A percentile compares a stretch with the other conserved stretches of the same genome.
Evolutionary conservation across 306 rosid genomes (phyloP).

Genomic region (Chamaecrista fasciculata): DNA sequence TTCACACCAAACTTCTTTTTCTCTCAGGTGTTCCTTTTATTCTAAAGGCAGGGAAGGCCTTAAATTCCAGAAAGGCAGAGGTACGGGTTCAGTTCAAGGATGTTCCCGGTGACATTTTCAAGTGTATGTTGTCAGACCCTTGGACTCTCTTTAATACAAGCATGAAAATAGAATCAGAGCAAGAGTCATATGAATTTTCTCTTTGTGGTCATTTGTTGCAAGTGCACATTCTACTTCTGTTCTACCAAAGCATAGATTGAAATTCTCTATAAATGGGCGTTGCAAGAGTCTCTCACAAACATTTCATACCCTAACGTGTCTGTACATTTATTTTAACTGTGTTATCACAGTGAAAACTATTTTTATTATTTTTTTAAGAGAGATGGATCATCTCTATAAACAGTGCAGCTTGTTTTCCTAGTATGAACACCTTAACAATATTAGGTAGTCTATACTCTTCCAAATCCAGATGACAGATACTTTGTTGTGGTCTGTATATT

Average conservation of each 20-base stretch:
- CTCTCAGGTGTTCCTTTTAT: slow-evolving; percentile 87
- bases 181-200: slow-evolving; percentile 1
- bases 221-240: not conserved
- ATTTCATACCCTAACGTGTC: not conserved
- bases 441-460: slow-evolving; percentile 13
- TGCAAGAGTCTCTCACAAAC: not conserved
- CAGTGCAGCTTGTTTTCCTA: slow-evolving; percentile 5
- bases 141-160: slow-evolving; percentile 25
- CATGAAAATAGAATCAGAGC: not conserved
- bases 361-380: not conserved
- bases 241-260: not conserved
- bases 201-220: not conserved
- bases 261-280: not conserved
- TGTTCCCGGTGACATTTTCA: slow-evolving; percentile 97
- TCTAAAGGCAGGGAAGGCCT: slow-evolving; percentile 94
- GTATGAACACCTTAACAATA: slow-evolving; percentile 1
- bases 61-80: slow-evolving; percentile 85
- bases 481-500: not conserved
- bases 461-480: slow-evolving; percentile 14
- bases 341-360: not conserved
- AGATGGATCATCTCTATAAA: slow-evolving; percentile 10
- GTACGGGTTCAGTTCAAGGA: slow-evolving; percentile 95
- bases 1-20: slow-evolving; percentile 9
- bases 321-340: slow-evolving; percentile 15
- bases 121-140: slow-evolving; percentile 57